These are phyloP conservation scores for Sphaerostilbella broomeana DNA, from an alignment of 2,329 filamentous ascomycete species.

Conservation along the genomic window DNA sequence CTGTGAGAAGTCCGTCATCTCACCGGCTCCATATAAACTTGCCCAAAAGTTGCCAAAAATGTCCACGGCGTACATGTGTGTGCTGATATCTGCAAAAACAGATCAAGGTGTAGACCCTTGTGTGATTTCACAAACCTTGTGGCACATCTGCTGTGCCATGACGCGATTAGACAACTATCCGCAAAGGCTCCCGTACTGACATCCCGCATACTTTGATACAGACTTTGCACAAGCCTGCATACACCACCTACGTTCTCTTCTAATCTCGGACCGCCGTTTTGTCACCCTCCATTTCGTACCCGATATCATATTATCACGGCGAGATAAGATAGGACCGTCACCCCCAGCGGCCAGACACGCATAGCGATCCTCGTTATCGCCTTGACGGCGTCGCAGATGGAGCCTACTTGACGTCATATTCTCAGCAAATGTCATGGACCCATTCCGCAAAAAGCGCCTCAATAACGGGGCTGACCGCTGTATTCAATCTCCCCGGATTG, in stretches of 20 bases:
- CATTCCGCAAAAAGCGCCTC: background rate
- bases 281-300: background rate
- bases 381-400: background rate
- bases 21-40: too few relatives aligned
- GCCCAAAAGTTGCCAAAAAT: too few relatives aligned
- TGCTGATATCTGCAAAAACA: too few relatives aligned
- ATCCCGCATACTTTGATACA: too few relatives aligned
- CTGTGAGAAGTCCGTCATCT: too few relatives aligned
- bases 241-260: background rate
- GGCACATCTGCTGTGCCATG: too few relatives aligned
- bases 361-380: background rate
- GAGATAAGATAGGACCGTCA: background rate
- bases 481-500: background rate
- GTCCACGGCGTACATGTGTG: too few relatives aligned
- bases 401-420: slow-evolving; percentile 7
- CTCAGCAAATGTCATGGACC: slow-evolving; percentile 4
- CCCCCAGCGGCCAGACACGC: background rate
- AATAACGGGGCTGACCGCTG: slow-evolving; percentile 3
- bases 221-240: too few relatives aligned
- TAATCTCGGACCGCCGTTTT: background rate
- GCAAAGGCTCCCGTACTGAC: too few relatives aligned
- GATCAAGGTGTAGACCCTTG: too few relatives aligned
- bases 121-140: too few relatives aligned
- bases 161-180: too few relatives aligned
- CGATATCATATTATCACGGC: background rate